Evolutionary conservation across 176 grass and related monocot species (phyloP).

Genomic region (Saccharum officinarum): DNA sequence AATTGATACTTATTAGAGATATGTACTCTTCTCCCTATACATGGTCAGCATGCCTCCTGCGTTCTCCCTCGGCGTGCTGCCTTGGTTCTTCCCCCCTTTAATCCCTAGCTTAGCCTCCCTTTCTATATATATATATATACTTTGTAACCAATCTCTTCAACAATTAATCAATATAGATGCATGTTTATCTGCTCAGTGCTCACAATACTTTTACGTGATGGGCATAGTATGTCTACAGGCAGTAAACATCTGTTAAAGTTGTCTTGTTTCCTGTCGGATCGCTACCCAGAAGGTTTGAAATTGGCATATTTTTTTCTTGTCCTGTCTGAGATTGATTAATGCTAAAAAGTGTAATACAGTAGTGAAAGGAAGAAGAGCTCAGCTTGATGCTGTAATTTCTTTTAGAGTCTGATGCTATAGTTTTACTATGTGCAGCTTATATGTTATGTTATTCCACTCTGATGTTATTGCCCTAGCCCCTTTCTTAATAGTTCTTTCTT

Average conservation of each 20-base stretch:
- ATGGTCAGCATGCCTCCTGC: background rate
- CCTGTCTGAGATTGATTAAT: background rate
- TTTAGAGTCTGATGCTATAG: background rate
- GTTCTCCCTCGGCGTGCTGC: background rate
- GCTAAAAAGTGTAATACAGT: background rate
- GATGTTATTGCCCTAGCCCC: background rate
- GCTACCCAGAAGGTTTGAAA: background rate
- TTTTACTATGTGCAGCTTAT: background rate
- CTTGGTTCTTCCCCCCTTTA: background rate
- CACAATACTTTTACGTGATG: background rate
- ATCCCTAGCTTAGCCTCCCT: background rate
- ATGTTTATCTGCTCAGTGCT: background rate
- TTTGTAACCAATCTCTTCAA: background rate
- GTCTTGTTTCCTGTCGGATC: slow-evolving; percentile 20
- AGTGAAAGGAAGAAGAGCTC: background rate
- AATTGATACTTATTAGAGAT: background rate
- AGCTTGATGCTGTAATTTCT: background rate
- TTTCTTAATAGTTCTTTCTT: slow-evolving; percentile 18
- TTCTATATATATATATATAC: background rate
- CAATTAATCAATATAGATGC: background rate
- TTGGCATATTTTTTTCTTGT: slow-evolving; percentile 14
- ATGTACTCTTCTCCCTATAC: background rate
- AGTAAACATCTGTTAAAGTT: background rate
- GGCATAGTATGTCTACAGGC: background rate
- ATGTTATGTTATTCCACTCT: background rate